These are phyloP conservation scores for Hypericum androsaemum DNA, from an alignment of 345 rosid species.

Conservation along the genomic window DNA sequence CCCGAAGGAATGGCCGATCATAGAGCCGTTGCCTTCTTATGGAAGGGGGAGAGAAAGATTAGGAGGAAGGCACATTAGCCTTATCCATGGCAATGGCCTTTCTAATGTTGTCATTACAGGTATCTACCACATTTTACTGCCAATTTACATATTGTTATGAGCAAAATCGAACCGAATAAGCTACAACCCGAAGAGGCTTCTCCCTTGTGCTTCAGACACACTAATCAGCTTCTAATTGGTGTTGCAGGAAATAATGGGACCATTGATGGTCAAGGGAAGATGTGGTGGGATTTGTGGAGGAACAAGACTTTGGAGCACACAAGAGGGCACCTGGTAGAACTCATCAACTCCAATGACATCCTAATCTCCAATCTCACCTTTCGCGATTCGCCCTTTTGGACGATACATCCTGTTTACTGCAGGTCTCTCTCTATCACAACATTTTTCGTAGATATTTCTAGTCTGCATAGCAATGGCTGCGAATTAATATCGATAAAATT, in stretches of 20 bases:
- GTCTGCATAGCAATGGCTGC: constrained; percentile 1
- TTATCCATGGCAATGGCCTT: constrained; percentile 90
- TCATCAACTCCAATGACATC: constrained; percentile 63
- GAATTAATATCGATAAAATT: constrained; percentile 9
- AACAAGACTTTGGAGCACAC: constrained; percentile 76
- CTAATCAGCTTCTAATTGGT: neutral
- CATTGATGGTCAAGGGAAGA: constrained; percentile 89
- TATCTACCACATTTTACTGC: constrained; percentile 7
- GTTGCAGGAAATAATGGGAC: constrained; percentile 81
- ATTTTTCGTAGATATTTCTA: neutral
- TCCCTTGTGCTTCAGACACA: too few relatives aligned
- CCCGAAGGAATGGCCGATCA: constrained; percentile 74
- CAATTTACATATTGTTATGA: neutral
- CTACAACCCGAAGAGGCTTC: neutral
- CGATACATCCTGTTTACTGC: constrained; percentile 90
- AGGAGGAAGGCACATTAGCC: constrained; percentile 96
- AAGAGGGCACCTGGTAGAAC: constrained; percentile 88
- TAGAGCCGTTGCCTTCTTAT: constrained; percentile 90
- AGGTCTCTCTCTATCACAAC: constrained; percentile 33
- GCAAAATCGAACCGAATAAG: too few relatives aligned
- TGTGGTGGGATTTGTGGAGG: constrained; percentile 99
- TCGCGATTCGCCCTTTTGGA: constrained; percentile 91
- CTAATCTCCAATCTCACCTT: constrained; percentile 84
- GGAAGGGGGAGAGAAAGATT: constrained; percentile 99
- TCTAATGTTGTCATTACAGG: constrained; percentile 87